Conservation (phyloP, 2,329 filamentous ascomycete species). For the Claviceps citrina region DNA sequence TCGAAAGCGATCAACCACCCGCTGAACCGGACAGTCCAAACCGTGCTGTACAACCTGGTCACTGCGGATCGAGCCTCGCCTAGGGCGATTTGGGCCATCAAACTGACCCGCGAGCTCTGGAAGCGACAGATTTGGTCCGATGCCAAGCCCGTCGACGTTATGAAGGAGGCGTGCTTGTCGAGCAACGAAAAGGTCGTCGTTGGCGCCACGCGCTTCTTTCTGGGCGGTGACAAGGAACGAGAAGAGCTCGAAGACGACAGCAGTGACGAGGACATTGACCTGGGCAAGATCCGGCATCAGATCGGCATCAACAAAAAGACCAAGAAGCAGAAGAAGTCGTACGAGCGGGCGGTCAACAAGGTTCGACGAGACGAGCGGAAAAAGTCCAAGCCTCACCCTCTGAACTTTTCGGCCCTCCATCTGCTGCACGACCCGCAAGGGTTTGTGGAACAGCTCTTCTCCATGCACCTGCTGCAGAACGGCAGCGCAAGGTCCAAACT, state of each 20-base stretch:
- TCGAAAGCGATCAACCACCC: slow-evolving; percentile 78
- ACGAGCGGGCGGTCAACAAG: slow-evolving; percentile 68
- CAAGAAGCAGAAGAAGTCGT: slow-evolving; percentile 66
- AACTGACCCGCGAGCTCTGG: slow-evolving; percentile 90
- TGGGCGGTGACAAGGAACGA: slow-evolving; percentile 88
- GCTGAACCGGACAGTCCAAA: slow-evolving; percentile 85
- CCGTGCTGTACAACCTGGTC: slow-evolving; percentile 80
- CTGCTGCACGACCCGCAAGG: slow-evolving; percentile 87
- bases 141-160: slow-evolving; percentile 86
- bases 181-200: slow-evolving; percentile 87
- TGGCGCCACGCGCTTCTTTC: slow-evolving; percentile 82
- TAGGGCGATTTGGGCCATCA: slow-evolving; percentile 89
- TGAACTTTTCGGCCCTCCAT: slow-evolving; percentile 94
- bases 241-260: slow-evolving; percentile 85
- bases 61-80: slow-evolving; percentile 71
- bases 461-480: slow-evolving; percentile 82
- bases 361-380: slow-evolving; percentile 74
- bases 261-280: slow-evolving; percentile 64
- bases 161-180: slow-evolving; percentile 82
- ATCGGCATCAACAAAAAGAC: slow-evolving; percentile 91
- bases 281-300: slow-evolving; percentile 71
- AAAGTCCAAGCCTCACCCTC: slow-evolving; percentile 69
- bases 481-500: slow-evolving; percentile 74
- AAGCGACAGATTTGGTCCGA: slow-evolving; percentile 94
- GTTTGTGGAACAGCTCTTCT: slow-evolving; percentile 79